phyloP scores from a whole-genome alignment of 2,329 filamentous ascomycete species.

The Talaromyces albobiverticillius region DNA sequence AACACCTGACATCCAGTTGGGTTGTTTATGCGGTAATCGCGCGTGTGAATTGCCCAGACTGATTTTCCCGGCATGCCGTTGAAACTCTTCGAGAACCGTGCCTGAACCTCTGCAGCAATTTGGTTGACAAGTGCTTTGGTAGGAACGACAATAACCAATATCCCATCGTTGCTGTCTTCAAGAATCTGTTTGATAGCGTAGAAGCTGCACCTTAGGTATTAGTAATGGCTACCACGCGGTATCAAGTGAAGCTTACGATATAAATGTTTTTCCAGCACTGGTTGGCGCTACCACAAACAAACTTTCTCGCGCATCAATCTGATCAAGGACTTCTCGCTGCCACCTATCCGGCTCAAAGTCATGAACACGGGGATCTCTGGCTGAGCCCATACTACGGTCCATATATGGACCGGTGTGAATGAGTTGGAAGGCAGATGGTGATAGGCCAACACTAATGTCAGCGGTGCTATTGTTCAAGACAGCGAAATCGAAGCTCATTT shows the following conservation, averaged over 20 bases:
- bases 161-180: conserved; percentile 63
- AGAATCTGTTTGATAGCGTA: conserved; percentile 79
- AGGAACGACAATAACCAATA: conserved; percentile 75
- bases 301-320: conserved; percentile 67
- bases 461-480: conserved; percentile 16
- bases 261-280: conserved; percentile 78
- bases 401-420: conserved; percentile 69
- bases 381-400: conserved; percentile 69
- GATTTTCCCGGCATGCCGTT: conserved; percentile 56
- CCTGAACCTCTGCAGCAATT: conserved; percentile 75
- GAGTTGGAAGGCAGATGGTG: conserved; percentile 63
- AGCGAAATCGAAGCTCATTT: conserved; percentile 22
- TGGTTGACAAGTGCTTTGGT: conserved; percentile 82
- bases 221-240: neutral
- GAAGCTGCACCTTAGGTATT: conserved; percentile 46
- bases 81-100: conserved; percentile 64
- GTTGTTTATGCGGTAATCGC: conserved; percentile 73
- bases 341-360: conserved; percentile 72
- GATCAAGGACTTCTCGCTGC: conserved; percentile 71
- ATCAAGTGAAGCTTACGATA: conserved; percentile 43
- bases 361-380: conserved; percentile 61
- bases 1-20: conserved; percentile 69
- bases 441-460: conserved; percentile 34
- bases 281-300: conserved; percentile 75
- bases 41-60: conserved; percentile 75